Evolutionary conservation across 305 asterid species (phyloP), one percentile per base, ranked within the genome.

Genomic region (Rubia tinctorum): DNA sequence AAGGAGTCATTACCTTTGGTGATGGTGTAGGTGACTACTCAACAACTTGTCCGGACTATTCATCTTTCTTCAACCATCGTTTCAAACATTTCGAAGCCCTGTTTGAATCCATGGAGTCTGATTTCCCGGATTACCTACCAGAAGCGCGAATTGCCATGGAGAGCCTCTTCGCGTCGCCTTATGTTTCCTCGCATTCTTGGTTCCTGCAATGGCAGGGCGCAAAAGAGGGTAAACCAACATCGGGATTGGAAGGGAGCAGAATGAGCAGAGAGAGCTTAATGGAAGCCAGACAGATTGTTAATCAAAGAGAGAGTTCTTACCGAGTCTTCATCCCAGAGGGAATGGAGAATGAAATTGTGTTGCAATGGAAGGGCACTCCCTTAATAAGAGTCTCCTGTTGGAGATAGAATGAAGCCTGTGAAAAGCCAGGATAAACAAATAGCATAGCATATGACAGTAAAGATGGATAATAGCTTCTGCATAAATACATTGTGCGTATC

Each of bases 111-210:
- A 60, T 92, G 80, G 95, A 92, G 78, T 75, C 63, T 77, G 86
- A 77, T 56, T 87, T 89, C 78, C 98, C 97, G 0, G 79, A 23
- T 40, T 76, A 82, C 76, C 86, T 90, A n/a, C 79, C 78, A 14
- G 96, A 88, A 72, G 98, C 97, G 42, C 87, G 97, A 78, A 80
- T 83, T 14, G 84, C 95, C 0, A 68, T 89, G 84, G 97, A 92
- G 71, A 82, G 80, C 42, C 84, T 88, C 10, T 92, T 92, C 37
- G 44, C 89, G 60, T 84, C 88, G n/a, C 91, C 98, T 18, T 73
- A 77, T 9, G 68, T 90, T 80, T 80, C 85, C 67, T 85, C 90
- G 9, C 39, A 13, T 43, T 75, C 79, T 66, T 89, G 95, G 97
- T 68, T 74, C 23, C 81, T 66, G 37, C 85, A 85, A 37, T 88